Evolutionary conservation across 2,329 filamentous ascomycete species (phyloP).

Genomic region (Phyllosticta citriasiana): DNA sequence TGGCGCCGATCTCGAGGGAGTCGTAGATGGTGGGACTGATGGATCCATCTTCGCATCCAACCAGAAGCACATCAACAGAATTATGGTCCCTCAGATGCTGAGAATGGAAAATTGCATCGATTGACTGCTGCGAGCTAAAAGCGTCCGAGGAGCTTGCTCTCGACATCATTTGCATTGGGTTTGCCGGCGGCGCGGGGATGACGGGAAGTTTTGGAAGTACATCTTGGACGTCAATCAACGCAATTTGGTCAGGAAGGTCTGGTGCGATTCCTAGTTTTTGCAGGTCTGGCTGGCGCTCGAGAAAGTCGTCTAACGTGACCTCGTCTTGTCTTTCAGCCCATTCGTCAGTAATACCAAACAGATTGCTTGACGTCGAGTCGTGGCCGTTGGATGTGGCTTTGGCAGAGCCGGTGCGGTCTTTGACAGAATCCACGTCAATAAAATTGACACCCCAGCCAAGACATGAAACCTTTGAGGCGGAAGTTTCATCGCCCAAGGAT

Average conservation of each 20-base stretch:
- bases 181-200: slow-evolving; percentile 25
- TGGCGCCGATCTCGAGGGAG: slow-evolving; percentile 67
- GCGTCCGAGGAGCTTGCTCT: slow-evolving; percentile 23
- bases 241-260: slow-evolving; percentile 29
- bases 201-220: slow-evolving; percentile 28
- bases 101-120: slow-evolving; percentile 30
- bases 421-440: slow-evolving; percentile 38
- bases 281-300: slow-evolving; percentile 27
- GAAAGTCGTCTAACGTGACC: slow-evolving; percentile 28
- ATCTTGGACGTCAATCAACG: slow-evolving; percentile 30
- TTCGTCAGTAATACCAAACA: slow-evolving; percentile 18
- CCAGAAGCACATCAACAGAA: slow-evolving; percentile 68
- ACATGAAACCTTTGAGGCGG: slow-evolving; percentile 30
- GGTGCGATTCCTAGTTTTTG: slow-evolving; percentile 25
- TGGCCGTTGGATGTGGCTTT: slow-evolving; percentile 10
- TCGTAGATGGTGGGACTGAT: slow-evolving; percentile 78
- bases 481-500: not conserved
- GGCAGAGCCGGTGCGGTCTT: slow-evolving; percentile 28
- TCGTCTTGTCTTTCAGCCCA: slow-evolving; percentile 27
- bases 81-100: slow-evolving; percentile 55
- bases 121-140: slow-evolving; percentile 29
- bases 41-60: slow-evolving; percentile 59
- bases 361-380: no score
- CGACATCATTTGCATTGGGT: slow-evolving; percentile 20
- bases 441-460: slow-evolving; percentile 48